These are phyloP conservation scores for Cystoisospora suis DNA, from an alignment of 169 alveolate species.

Conservation along the genomic window DNA sequence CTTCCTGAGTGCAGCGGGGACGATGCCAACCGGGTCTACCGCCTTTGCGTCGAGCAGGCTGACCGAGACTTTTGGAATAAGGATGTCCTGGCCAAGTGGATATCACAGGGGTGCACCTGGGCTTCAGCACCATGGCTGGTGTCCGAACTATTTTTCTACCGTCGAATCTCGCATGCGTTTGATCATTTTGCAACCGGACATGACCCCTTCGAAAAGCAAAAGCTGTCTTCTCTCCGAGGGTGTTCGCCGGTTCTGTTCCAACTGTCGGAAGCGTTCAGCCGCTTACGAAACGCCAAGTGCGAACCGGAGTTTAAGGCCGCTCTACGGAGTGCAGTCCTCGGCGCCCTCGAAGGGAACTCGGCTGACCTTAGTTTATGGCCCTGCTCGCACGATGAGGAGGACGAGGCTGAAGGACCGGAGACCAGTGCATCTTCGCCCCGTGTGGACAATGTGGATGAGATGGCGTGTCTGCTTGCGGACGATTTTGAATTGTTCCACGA, in stretches of 20 bases:
- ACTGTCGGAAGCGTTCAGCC: not conserved
- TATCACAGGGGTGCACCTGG: not conserved
- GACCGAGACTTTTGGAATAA: not conserved
- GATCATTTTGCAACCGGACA: not conserved
- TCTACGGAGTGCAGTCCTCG: conserved; percentile 9
- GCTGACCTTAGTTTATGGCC: conserved; percentile 33
- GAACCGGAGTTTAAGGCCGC: not conserved
- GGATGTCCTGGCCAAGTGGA: not conserved
- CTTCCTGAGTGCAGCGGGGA: not conserved
- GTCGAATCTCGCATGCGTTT: conserved; percentile 8
- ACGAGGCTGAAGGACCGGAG: not conserved
- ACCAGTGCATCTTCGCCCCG: not conserved
- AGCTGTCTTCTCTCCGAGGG: not conserved
- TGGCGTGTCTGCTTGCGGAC: not conserved
- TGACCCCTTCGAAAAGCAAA: conserved; percentile 13
- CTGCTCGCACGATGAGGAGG: not conserved
- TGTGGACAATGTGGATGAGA: not conserved
- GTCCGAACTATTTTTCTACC: conserved; percentile 15
- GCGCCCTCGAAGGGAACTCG: not conserved
- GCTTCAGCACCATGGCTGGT: conserved; percentile 29
- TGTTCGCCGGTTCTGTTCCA: not conserved
- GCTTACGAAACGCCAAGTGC: not conserved
- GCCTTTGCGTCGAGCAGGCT: not conserved
- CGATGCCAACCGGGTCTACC: not conserved
- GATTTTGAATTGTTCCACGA: not conserved